Evolutionary conservation across 2,329 filamentous ascomycete species (phyloP), one percentile per base, ranked within the genome.

Genomic region (Fusarium citri): DNA sequence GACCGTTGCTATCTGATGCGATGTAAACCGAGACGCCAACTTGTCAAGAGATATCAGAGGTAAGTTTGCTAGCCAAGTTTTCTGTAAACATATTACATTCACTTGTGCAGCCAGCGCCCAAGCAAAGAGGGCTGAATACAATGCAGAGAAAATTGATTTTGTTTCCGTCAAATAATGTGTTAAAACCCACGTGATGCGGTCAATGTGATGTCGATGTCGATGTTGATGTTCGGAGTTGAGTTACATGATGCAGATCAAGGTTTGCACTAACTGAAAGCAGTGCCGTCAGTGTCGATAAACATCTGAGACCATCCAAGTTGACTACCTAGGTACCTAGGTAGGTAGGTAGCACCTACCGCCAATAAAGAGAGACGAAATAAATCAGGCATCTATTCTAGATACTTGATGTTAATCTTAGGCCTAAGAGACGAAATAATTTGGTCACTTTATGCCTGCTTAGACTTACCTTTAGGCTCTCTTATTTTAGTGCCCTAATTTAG

Each of bases 181-280:
- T 26, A 9, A 26, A 28, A 8, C n/a, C 14, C 25, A 20, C 14
- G 22, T 47, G 18, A 28, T n/a, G n/a, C 10, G 18, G 18, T 37
- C 7, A 10, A 37, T 4, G 34, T 37, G 34, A 37, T 37, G 34
- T 37, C 14, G 15, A 31, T 31, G 30, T 31, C 8, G 34, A n/a
- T 46, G 16, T n/a, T 26, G 18, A 18, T 43, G 10, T 22, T 37
- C 23, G 23, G 30, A 37, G 34, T 37, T 37, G 8, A 50, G 12
- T 25, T 50, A 4, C 25, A 22, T 25, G 11, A 25, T 25, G 48
- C 23, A 41, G 18, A 53, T 16, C n/a, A 42, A 53, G 15, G 49
- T 53, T 53, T 41, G 7, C 26, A n/a, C 49, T 53, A 53, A 53
- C 49, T 53, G 42, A 42, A 53, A 53, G 49, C 49, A 53, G 34